Evolutionary conservation across 139 green algal species (phyloP).

Genomic region (Chlorella sp.): DNA sequence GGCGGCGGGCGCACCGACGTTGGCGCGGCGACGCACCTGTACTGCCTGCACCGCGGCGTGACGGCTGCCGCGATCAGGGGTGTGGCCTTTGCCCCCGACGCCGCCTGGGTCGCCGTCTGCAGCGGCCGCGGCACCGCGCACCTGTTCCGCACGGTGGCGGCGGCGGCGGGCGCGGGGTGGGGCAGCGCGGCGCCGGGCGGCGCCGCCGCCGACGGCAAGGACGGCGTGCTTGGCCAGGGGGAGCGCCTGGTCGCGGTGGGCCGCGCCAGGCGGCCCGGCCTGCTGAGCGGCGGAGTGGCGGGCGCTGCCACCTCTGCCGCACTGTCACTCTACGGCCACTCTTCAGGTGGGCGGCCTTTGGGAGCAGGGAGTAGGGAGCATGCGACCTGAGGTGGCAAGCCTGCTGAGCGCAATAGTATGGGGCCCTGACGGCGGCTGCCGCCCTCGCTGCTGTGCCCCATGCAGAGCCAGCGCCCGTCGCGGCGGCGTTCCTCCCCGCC

Average conservation of each 20-base stretch:
- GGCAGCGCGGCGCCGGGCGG: background rate
- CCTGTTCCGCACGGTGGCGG: slow-evolving; percentile 44
- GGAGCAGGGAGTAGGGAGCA: too few species aligned
- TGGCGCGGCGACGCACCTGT: slow-evolving; percentile 17
- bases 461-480: slow-evolving; percentile 23
- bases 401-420: background rate
- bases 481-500: slow-evolving; percentile 11
- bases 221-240: slow-evolving; percentile 14
- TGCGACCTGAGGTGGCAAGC: background rate
- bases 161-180: slow-evolving; percentile 4
- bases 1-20: background rate
- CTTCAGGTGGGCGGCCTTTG: slow-evolving; percentile 23
- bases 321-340: slow-evolving; percentile 29
- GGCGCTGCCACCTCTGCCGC: slow-evolving; percentile 38
- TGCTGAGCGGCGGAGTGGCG: slow-evolving; percentile 34
- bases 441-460: background rate
- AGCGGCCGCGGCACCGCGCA: slow-evolving; percentile 59
- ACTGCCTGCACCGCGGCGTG: slow-evolving; percentile 68
- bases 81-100: slow-evolving; percentile 56
- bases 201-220: background rate
- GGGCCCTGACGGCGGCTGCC: background rate
- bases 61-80: slow-evolving; percentile 64
- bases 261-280: slow-evolving; percentile 8
- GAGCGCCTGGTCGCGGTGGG: slow-evolving; percentile 6
- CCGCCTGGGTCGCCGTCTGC: slow-evolving; percentile 44